Conservation (phyloP, 176 grass and related monocot species). For the Tillandsia leiboldiana region DNA sequence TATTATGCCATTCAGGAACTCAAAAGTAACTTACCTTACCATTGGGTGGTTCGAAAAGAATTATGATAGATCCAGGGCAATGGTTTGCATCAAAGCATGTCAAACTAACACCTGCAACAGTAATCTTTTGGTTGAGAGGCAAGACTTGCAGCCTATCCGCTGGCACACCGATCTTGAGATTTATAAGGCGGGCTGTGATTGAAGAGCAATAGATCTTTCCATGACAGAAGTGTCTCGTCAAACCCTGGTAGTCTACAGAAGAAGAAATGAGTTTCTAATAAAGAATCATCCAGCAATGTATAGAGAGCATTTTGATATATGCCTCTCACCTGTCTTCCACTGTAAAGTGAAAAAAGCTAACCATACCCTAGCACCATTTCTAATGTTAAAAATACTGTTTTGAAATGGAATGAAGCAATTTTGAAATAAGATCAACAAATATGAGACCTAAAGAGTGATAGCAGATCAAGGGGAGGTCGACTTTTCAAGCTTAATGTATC, state of each 20-base stretch:
- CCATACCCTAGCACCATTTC: slow-evolving; percentile 5
- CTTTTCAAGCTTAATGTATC: not conserved
- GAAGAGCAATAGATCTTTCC: slow-evolving; percentile 91
- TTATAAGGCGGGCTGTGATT: slow-evolving; percentile 79
- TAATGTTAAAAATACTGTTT: no score
- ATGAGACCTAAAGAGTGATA: no score
- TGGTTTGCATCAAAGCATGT: slow-evolving; percentile 95
- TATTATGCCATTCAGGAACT: not conserved
- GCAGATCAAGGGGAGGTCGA: not conserved
- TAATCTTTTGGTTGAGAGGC: slow-evolving; percentile 69
- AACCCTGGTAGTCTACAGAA: slow-evolving; percentile 77
- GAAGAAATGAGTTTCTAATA: not conserved
- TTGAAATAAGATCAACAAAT: not conserved
- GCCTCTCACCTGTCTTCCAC: no score
- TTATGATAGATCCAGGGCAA: slow-evolving; percentile 85
- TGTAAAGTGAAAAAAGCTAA: no score
- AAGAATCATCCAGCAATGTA: not conserved
- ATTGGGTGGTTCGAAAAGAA: slow-evolving; percentile 92
- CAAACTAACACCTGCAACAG: slow-evolving; percentile 54
- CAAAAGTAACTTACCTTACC: slow-evolving; percentile 51
- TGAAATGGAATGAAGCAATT: not conserved
- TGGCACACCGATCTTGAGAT: slow-evolving; percentile 79
- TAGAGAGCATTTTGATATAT: no score
- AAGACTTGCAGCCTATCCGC: slow-evolving; percentile 75
- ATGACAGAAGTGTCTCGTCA: slow-evolving; percentile 89